Evolutionary conservation across 495 filamentous ascomycete genomes (phyloP), one percentile per base, ranked within the genome.

Genomic region (Hyaloscypha bicolor): DNA sequence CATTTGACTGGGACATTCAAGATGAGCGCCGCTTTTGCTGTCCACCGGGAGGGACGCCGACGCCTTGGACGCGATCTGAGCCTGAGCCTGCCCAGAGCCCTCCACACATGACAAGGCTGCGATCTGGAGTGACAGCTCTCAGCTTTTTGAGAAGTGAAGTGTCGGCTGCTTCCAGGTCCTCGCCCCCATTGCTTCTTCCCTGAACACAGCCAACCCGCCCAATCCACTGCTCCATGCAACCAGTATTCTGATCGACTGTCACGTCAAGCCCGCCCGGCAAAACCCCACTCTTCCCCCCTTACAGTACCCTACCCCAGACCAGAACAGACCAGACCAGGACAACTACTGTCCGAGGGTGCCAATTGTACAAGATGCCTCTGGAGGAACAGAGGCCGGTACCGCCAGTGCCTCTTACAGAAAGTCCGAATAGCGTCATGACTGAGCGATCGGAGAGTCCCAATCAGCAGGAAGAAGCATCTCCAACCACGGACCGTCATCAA

Each of bases 371-470:
- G 42, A 48, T 48, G 42, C 8, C 42, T 48, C 42, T 63, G 39
- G 68, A 70, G 29, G 37, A 33, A 29, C 52, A 66, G 52, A 9
- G 58, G 53, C 37, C 51, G 25, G 56, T 55, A 6, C 48, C 32
- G 6, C 37, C 59, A 31, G 55, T 53, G 19, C 60, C 60, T 11
- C 35, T 71, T 9, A 71, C 69, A 16, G 65, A 71, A 55, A 68
- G 65, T 63, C 69, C 65, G 2, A 57, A 62, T 37, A 56, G 53
- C 21, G 53, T 30, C 53, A 56, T 12, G 22, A 56, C 53, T 6
- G 53, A 56, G 53, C 21, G 53, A 31, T 56, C 53, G 16, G 53
- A 71, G 62, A 71, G 69, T 68, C 65, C 69, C 6, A 57, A 58
- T 29, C 33, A 48, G 45, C 55, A 45, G n/a, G 64, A 57, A 32